Evolutionary conservation across 2,329 filamentous ascomycete species (phyloP), one percentile per base, ranked within the genome.

Genomic region (Colletotrichum godetiae): DNA sequence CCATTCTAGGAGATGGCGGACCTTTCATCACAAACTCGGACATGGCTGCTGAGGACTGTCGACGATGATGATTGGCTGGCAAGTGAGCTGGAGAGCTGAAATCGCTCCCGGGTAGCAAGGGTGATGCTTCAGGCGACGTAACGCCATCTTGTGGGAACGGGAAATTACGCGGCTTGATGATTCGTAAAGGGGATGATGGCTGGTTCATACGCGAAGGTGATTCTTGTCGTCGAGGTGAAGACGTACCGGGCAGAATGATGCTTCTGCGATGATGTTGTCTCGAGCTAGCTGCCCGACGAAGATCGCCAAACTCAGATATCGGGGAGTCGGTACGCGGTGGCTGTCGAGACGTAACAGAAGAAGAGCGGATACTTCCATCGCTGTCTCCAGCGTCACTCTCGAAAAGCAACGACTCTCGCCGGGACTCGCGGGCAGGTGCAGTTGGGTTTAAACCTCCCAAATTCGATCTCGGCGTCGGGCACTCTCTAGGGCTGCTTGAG

Each of bases 401-500:
- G 37, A 95, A 88, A 61, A 95, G 88, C 75, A 97, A 88, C 0
- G 95, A 95, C 4, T 92, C 92, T 33, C 95, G 90, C 67, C 95
- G 94, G 67, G 92, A 93, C 67, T 94, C 82, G 31, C 86, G 88
- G 64, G 88, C 85, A 67, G 90, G 90, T 8, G 88, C 86, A 5
- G 92, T 84, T 75, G 86, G 89, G 75, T 89, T 90, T 63, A 86
- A 79, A 10, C 86, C 84, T 33, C 90, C 90, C 58, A 90, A 91
- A 78, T 96, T 92, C 0, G 96, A 98, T 75, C 94, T 92, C 12
- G 97, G 97, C 4, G 97, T 99, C 12, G 94, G 94, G 74, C 95
- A 97, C 82, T 97, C 95, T 81, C 92, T 92, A 0, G 97, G 97
- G 80, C 97, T 99, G 80, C 91, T 97, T 4, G 97, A 97, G 75